These are phyloP conservation scores for Ganoderma sinense DNA, from an alignment of 1,284 basidiomycete genomes.

Conservation along the genomic window DNA sequence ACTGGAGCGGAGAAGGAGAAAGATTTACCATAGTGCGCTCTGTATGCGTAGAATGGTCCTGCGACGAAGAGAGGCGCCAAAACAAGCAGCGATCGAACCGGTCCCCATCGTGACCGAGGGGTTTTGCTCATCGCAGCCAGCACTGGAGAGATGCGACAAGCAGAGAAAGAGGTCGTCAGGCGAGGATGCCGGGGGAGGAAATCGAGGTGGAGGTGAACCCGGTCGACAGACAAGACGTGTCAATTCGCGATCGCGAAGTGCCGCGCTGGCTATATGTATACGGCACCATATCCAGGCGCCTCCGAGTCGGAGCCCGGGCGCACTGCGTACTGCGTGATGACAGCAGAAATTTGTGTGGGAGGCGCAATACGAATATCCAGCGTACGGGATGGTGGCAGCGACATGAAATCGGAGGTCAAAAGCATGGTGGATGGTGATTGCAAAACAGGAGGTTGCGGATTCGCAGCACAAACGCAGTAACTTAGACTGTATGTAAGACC, in stretches of 20 bases:
- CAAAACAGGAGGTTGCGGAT: not conserved
- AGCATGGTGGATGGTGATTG: not conserved
- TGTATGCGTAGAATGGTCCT: conserved; percentile 42
- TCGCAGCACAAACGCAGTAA: not conserved
- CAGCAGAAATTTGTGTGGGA: not conserved
- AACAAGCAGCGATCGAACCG: conserved; percentile 44
- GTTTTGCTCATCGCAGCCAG: conserved; percentile 30
- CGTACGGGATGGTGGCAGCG: not conserved
- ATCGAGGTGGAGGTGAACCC: too few relatives aligned
- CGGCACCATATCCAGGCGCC: not conserved
- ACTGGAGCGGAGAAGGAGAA: not conserved
- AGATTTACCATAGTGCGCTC: conserved; percentile 42
- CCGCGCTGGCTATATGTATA: not conserved
- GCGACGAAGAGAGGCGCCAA: conserved; percentile 45
- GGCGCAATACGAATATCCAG: not conserved
- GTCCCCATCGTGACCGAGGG: conserved; percentile 43
- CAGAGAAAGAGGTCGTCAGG: not conserved
- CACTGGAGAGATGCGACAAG: not conserved
- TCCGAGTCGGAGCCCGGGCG: not conserved
- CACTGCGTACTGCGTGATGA: not conserved
- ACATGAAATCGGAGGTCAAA: not conserved
- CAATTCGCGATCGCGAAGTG: not conserved
- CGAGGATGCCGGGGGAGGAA: not conserved
- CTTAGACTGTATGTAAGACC: not conserved
- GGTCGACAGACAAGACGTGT: not conserved